A percentile compares a stretch with the other conserved stretches of the same genome.
These are phyloP conservation scores for Penicillium expansum DNA, from an alignment of 2,329 filamentous ascomycete genomes.

Conservation along the genomic window DNA sequence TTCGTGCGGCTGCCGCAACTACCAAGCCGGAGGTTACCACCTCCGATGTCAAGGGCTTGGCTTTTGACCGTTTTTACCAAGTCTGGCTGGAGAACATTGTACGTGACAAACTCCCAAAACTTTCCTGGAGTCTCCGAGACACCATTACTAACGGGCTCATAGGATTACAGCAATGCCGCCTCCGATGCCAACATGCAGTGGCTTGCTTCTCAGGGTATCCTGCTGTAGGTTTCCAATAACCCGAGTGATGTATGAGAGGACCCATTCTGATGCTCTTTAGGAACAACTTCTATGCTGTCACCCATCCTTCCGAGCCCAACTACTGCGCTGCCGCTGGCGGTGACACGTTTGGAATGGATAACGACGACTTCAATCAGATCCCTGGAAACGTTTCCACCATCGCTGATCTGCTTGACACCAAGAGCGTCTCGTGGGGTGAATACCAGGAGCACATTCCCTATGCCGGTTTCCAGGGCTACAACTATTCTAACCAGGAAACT, in stretches of 20 bases:
- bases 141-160: neutral
- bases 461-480: conserved; percentile 65
- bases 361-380: conserved; percentile 62
- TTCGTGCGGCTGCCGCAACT: conserved; percentile 47
- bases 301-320: conserved; percentile 74
- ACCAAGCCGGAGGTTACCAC: conserved; percentile 60
- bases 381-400: conserved; percentile 64
- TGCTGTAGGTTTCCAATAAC: conserved; percentile 39
- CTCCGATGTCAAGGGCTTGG: conserved; percentile 65
- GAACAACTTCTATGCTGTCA: conserved; percentile 59
- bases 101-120: conserved; percentile 25
- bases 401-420: conserved; percentile 66
- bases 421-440: conserved; percentile 64
- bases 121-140: neutral
- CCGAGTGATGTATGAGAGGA: neutral
- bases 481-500: conserved; percentile 63
- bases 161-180: conserved; percentile 61
- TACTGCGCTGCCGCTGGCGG: conserved; percentile 67
- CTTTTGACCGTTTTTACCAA: conserved; percentile 68
- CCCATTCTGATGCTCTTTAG: conserved; percentile 1
- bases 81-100: conserved; percentile 77
- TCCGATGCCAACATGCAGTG: conserved; percentile 50
- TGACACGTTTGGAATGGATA: conserved; percentile 70
- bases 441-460: conserved; percentile 80
- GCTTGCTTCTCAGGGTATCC: conserved; percentile 53